A percentile compares a stretch with the other conserved stretches of the same genome.
Evolutionary conservation across 139 green algal genomes (phyloP).

Genomic region (Diplosphaera chodatii): DNA sequence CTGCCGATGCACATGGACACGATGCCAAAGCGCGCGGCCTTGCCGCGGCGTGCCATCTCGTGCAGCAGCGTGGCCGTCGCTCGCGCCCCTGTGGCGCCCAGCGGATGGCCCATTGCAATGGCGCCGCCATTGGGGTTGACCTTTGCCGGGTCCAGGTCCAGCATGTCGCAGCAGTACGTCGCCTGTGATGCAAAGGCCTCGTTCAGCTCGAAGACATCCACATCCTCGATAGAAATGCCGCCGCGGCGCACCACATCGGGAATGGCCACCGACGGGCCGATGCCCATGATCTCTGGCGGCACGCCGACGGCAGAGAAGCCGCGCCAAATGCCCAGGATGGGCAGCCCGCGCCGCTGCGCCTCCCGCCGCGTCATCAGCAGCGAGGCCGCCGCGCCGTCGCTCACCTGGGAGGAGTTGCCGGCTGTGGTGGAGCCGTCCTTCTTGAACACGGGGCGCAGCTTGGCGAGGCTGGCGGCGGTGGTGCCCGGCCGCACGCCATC

Average conservation of each 20-base stretch:
- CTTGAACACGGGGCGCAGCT: conserved; percentile 88
- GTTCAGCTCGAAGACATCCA: conserved; percentile 98
- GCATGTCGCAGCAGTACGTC: conserved; percentile 77
- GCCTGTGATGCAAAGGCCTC: conserved; percentile 94
- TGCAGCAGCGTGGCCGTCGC: conserved; percentile 93
- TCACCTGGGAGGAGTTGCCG: conserved; percentile 89
- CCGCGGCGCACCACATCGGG: conserved; percentile 76
- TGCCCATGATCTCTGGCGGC: conserved; percentile 94
- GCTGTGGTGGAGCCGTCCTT: conserved; percentile 90
- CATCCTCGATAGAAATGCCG: conserved; percentile 80
- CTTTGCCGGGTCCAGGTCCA: conserved; percentile 78
- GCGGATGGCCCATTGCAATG: conserved; percentile 94
- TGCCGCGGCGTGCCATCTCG: conserved; percentile 85
- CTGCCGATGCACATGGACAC: conserved; percentile 98
- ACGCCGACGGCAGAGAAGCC: conserved; percentile 86
- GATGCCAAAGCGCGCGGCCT: conserved; percentile 82
- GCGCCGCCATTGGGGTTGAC: conserved; percentile 98
- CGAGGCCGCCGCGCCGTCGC: conserved; percentile 84
- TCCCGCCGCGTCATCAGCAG: conserved; percentile 92
- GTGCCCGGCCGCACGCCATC: conserved; percentile 84
- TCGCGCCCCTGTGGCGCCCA: conserved; percentile 75
- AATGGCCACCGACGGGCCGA: conserved; percentile 94
- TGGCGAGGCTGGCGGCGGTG: conserved; percentile 56
- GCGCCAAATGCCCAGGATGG: conserved; percentile 89
- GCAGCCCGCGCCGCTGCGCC: conserved; percentile 70